Conservation (phyloP, 2,329 filamentous ascomycete species). For the Aspergillus floridensis region DNA sequence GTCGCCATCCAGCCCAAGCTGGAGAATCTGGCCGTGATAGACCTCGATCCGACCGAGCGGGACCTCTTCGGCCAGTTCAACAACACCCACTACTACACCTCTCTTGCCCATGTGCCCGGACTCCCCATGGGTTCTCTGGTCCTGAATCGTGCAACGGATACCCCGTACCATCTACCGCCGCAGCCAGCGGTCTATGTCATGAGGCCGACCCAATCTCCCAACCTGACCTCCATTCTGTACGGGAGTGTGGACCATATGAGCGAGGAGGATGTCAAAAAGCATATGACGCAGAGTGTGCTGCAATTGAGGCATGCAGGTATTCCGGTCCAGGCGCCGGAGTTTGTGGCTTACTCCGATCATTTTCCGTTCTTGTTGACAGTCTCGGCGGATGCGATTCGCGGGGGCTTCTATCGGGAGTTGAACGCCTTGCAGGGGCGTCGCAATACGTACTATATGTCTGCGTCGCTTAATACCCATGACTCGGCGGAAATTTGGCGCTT, state of each 20-base stretch:
- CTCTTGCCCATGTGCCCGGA: background rate
- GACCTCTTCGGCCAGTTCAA: conserved; percentile 12
- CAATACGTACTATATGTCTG: conserved; percentile 46
- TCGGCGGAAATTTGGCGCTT: background rate
- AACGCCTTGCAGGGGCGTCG: conserved; percentile 43
- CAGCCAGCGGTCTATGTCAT: background rate
- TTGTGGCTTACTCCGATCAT: conserved; percentile 35
- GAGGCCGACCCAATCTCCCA: background rate
- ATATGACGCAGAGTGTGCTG: background rate
- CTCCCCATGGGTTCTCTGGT: background rate
- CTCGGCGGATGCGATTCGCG: conserved; percentile 32
- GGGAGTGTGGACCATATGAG: background rate
- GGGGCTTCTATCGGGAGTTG: conserved; percentile 42
- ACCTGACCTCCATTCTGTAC: background rate
- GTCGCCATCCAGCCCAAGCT: conserved; percentile 37
- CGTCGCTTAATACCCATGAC: conserved; percentile 28
- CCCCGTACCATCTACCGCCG: background rate
- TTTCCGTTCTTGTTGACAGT: conserved; percentile 37
- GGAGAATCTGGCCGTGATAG: conserved; percentile 31
- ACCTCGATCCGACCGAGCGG: conserved; percentile 30
- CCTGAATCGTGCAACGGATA: background rate
- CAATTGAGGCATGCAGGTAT: background rate
- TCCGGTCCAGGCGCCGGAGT: conserved; percentile 19
- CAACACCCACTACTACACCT: background rate
- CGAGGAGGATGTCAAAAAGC: background rate